Evolutionary conservation across 768 basidiomycete species (phyloP).

Genomic region (Lentinula boryana): DNA sequence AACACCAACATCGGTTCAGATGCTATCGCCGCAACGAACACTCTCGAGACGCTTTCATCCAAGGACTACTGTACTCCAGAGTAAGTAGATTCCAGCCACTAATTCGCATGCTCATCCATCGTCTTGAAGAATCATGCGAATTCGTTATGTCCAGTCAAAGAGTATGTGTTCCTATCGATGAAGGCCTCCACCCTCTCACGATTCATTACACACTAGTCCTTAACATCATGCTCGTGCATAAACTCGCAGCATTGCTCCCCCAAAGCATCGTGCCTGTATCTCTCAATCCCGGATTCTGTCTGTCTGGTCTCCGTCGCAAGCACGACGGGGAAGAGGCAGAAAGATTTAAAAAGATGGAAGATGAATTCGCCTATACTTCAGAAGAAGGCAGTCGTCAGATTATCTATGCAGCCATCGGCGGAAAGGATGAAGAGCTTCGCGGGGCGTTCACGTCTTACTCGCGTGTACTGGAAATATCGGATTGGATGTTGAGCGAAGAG

Average conservation of each 20-base stretch:
- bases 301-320: slow-evolving; percentile 17
- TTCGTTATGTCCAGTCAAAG: slow-evolving; percentile 21
- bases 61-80: slow-evolving; percentile 13
- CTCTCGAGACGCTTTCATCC: slow-evolving; percentile 18
- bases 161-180: slow-evolving; percentile 11
- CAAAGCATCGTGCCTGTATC: slow-evolving; percentile 14
- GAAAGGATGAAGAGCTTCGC: slow-evolving; percentile 4
- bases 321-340: neutral
- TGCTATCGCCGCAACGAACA: slow-evolving; percentile 13
- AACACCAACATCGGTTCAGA: slow-evolving; percentile 11
- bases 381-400: slow-evolving; percentile 30
- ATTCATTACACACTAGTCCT: slow-evolving; percentile 15
- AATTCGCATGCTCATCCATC: neutral
- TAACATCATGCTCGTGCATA: slow-evolving; percentile 23
- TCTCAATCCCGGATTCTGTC: slow-evolving; percentile 24
- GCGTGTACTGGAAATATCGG: slow-evolving; percentile 18
- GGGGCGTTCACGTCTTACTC: neutral
- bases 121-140: slow-evolving; percentile 10
- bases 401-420: slow-evolving; percentile 22
- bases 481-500: slow-evolving; percentile 24
- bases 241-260: slow-evolving; percentile 17
- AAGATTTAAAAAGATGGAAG: neutral
- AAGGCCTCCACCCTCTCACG: neutral
- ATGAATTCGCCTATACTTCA: slow-evolving; percentile 10
- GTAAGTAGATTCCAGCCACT: slow-evolving; percentile 10